Conservation (phyloP, 2,329 filamentous ascomycete species). For the Colletotrichum sp. region DNA sequence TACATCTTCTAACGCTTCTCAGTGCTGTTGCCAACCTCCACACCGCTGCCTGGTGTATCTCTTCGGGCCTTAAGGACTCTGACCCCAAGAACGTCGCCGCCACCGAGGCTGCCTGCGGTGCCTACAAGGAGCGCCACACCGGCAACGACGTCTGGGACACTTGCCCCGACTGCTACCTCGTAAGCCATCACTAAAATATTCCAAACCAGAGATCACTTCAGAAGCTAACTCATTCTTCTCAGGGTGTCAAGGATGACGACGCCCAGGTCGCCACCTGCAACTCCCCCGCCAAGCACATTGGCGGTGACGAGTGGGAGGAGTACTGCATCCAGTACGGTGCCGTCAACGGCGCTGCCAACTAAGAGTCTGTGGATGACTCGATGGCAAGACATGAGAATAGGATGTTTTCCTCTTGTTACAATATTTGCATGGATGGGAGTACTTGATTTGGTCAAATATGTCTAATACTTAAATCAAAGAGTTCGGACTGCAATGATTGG, state of each 20-base stretch:
- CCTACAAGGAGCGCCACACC: background rate
- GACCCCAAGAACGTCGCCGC: background rate
- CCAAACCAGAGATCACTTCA: rapidly evolving
- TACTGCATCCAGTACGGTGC: background rate
- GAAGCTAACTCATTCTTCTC: background rate
- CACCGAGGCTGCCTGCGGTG: background rate
- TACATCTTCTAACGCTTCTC: background rate
- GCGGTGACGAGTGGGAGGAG: background rate
- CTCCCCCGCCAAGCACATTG: background rate
- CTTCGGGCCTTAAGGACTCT: background rate
- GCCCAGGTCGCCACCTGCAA: background rate
- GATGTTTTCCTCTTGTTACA: background rate
- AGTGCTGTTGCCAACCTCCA: background rate
- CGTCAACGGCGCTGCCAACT: background rate
- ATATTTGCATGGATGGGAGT: background rate
- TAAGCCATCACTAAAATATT: background rate
- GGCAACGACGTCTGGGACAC: background rate
- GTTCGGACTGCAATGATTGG: background rate
- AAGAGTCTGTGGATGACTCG: background rate
- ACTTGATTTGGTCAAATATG: background rate
- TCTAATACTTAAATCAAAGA: background rate
- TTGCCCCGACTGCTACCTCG: background rate
- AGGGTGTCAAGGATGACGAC: background rate
- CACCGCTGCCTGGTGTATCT: background rate
- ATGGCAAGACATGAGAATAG: background rate